Conservation (phyloP, 2,329 filamentous ascomycete species). For the Ophiostoma novo-ulmi region DNA sequence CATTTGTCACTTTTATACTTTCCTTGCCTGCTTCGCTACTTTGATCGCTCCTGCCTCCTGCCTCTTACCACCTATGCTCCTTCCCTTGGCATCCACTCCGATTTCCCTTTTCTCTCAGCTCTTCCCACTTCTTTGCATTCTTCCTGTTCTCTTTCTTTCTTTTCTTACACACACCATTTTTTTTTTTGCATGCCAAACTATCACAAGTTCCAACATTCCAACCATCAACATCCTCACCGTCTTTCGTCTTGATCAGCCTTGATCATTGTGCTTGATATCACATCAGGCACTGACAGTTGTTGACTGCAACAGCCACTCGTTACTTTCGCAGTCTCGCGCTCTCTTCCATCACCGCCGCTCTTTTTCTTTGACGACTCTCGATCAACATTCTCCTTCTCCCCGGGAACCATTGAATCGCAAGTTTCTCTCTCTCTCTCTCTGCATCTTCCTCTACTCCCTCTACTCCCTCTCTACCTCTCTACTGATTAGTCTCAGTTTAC, state of each 20-base stretch:
- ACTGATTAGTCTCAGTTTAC: conserved; percentile 15
- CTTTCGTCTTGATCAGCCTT: background rate
- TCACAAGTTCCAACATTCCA: conserved; percentile 1
- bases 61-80: background rate
- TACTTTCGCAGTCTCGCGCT: background rate
- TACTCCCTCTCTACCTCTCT: background rate
- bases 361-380: background rate
- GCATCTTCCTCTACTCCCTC: background rate
- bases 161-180: conserved; percentile 2
- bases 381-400: background rate
- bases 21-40: background rate
- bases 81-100: conserved; percentile 11
- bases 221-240: background rate
- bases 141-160: conserved; percentile 8
- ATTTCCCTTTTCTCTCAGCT: conserved; percentile 17
- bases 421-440: conserved; percentile 9
- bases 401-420: background rate
- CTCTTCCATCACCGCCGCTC: background rate
- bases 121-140: conserved; percentile 18
- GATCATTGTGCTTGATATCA: background rate
- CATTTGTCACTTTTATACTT: background rate
- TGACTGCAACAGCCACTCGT: conserved; percentile 7
- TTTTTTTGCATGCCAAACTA: conserved; percentile 1
- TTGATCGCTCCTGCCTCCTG: background rate
- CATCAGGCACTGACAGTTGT: background rate